Evolutionary conservation across 495 filamentous ascomycete species (phyloP).

Genomic region (Chlorociboria aeruginascens): DNA sequence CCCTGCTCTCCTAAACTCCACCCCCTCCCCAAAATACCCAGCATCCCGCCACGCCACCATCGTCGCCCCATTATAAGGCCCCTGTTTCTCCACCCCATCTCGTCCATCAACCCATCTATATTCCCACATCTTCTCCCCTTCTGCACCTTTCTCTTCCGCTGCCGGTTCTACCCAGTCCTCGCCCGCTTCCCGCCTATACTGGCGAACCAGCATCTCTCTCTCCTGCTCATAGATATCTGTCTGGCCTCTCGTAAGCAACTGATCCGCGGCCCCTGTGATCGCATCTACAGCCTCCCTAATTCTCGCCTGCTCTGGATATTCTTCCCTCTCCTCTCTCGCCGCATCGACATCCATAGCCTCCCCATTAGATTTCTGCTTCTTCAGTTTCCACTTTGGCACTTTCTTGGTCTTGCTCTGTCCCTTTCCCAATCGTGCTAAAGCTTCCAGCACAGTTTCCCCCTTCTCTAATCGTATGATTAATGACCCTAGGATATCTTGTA

Average conservation of each 20-base stretch:
- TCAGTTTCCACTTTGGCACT: constrained; percentile 47
- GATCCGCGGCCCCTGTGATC: constrained; percentile 82
- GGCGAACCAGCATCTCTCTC: constrained; percentile 70
- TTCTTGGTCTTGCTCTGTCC: constrained; percentile 54
- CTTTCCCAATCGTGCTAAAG: constrained; percentile 69
- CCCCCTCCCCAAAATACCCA: constrained; percentile 88
- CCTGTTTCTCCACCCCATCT: constrained; percentile 70
- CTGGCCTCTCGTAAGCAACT: constrained; percentile 67
- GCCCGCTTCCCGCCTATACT: constrained; percentile 77
- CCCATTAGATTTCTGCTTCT: constrained; percentile 34
- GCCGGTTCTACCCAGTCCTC: constrained; percentile 75
- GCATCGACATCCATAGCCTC: constrained; percentile 57
- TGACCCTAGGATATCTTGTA: constrained; percentile 57
- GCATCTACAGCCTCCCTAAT: constrained; percentile 63
- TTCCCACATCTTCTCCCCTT: constrained; percentile 58
- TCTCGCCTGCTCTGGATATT: constrained; percentile 58
- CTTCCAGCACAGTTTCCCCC: constrained; percentile 83
- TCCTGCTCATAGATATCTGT: constrained; percentile 83
- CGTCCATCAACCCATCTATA: constrained; percentile 82
- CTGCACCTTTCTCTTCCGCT: constrained; percentile 6
- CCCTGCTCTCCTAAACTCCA: constrained; percentile 66
- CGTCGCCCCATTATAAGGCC: constrained; percentile 69
- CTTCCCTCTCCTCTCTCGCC: constrained; percentile 24
- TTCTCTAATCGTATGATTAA: constrained; percentile 64
- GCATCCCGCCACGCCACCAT: constrained; percentile 85